Evolutionary conservation across 768 basidiomycete species (phyloP), one percentile per base, ranked within the genome.

Genomic region (Leccinum incarnatum): DNA sequence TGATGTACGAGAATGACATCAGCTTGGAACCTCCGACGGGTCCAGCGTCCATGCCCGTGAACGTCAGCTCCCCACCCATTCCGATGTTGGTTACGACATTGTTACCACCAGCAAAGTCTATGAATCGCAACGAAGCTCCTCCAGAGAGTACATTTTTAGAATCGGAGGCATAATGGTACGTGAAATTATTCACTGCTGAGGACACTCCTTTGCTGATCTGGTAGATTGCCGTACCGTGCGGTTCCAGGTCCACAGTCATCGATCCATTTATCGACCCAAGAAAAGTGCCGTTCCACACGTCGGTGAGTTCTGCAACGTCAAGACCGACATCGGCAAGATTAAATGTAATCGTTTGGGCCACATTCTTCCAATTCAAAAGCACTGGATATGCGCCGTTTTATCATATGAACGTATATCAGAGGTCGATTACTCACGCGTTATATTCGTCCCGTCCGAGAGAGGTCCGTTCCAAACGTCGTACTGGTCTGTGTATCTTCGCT

Each of bases 31-130:
- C 62, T 3, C 56, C 54, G 11, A 5, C 5, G 4, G 30, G 5
- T 17, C 62, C 54, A 4, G 54, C 60, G 25, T 62, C 62, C 34
- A 64, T 48, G 9, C 27, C 52, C 23, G 47, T 19, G 36, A 62
- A 58, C 2, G 57, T 62, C 8, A 64, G 55, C 5, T 54, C 54
- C 15, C 60, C 60, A 1, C 12, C n/a, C 5, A 51, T 10, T 1
- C 60, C 63, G 3, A 62, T 51, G 25, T 52, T 1, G 0, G 45
- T 49, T 6, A 48, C 19, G 36, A 59, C 52, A 17, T 4, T 34
- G 14, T 25, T 3, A 4, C n/a, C 9, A 6, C 9, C 12, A 15
- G 51, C 50, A 52, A 64, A 17, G 0, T 42, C 9, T n/a, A n/a
- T n/a, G n/a, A n/a, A n/a, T 4, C 56, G 45, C 2, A 11, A 4